phyloP scores from a whole-genome alignment of 179 eudicot species.

The Amaranthus tricolor region DNA sequence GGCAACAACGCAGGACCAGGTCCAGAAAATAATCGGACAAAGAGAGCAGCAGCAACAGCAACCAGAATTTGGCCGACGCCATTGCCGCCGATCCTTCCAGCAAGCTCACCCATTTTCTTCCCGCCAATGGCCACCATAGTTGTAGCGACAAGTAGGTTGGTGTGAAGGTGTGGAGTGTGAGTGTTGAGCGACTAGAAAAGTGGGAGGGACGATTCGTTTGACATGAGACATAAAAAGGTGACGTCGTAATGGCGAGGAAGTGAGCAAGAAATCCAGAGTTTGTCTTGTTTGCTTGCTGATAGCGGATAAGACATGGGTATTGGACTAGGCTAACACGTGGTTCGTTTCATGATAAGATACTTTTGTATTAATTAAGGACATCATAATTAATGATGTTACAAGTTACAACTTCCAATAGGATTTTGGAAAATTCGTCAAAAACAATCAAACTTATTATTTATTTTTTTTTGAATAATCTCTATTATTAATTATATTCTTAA shows the following conservation, averaged over 20 bases:
- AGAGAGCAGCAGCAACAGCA: conserved; percentile 70
- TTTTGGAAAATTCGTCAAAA: too few species aligned
- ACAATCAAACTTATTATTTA: too few species aligned
- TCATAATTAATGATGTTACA: too few species aligned
- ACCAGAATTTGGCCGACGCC: conserved; percentile 64
- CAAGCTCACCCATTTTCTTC: conserved; percentile 29
- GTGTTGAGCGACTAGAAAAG: too few species aligned
- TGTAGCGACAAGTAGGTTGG: background rate
- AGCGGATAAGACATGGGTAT: background rate
- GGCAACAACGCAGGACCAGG: conserved; percentile 56
- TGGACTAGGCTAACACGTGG: too few species aligned
- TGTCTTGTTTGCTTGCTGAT: background rate
- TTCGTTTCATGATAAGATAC: too few species aligned
- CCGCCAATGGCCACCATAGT: conserved; percentile 39
- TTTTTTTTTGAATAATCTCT: too few species aligned
- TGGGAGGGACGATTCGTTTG: background rate
- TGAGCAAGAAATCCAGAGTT: background rate
- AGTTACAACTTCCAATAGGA: too few species aligned
- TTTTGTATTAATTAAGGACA: too few species aligned
- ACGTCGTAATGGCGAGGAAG: background rate
- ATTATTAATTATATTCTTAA: too few species aligned
- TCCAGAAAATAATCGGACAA: conserved; percentile 67
- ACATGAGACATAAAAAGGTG: background rate
- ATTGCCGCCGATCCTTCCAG: conserved; percentile 43
- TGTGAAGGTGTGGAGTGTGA: background rate